Base-by-base conservation (phyloP, 805 yeast genomes). In the Candida manassasensis region DNA sequence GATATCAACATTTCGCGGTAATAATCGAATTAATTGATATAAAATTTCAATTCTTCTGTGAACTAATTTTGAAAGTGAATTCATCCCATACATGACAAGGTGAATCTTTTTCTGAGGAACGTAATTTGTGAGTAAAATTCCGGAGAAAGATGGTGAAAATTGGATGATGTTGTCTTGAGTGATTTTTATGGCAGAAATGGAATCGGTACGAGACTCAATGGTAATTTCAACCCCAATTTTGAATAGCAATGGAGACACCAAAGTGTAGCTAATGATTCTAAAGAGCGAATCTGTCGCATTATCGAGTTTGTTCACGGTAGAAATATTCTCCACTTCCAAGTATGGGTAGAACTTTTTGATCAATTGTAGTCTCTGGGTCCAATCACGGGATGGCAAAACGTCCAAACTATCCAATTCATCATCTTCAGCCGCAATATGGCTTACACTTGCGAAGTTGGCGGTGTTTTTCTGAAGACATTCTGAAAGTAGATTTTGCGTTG, bases 371-470 rank as follows among this genome's bases (percentile, higher is more conserved):
- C 69, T 46, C 25, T 47, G 38, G 7, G 34, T 18, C 64, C 68
- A 61, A 32, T 63, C 55, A 6, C 42, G 40, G 3, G 69, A 57
- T 2, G 71, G 70, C 4, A 52, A 47, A 4, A 64, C 69, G 32
- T 59, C 49, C 33, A 64, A 40, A 15, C 52, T 50, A 7, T 53
- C 46, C 10, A 54, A 24, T 14, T 39, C 39, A 14, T 51, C 49
- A 31, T 57, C 59, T 27, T 42, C 15, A 48, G 47, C 19, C 44
- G 39, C 34, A 50, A 33, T 29, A 46, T 18, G 19, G 36, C 5
- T 38, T 32, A 6, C 37, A 39, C 18, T 22, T 17, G 18, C 32
- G 18, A 31, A 42, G 19, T 45, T 46, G 3, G 35, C 15, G 28
- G 38, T 44, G 29, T 53, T 58, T 16, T 47, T 47, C 12, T 53